Evolutionary conservation across 1,284 basidiomycete species (phyloP), one percentile per base, ranked within the genome.

Genomic region (Boletus sp.): DNA sequence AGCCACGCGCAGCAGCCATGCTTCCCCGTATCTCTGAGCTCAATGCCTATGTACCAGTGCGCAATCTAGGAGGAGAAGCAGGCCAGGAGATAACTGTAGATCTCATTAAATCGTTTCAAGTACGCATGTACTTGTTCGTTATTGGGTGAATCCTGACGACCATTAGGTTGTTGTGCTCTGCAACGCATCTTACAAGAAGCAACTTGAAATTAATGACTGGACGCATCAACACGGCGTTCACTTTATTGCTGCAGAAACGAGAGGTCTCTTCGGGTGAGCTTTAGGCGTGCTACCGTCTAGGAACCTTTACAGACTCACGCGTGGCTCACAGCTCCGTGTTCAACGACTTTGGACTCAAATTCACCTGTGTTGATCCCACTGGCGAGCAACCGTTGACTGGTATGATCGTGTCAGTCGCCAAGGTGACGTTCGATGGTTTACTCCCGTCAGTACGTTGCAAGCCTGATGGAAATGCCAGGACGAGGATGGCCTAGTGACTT

Each of bases 321-420:
- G 73, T 63, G n/a, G 56, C 23, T 54, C 48, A 44, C 70, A 95
- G 94, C 21, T 88, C 91, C 60, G 90, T 93, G 27, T 99, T 99
- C 83, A 97, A 93, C 74, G 97, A 99, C 79, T 98, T 99, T 73
- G 97, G 97, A 8, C 78, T 88, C 47, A 92, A 94, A 74, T 99
- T 99, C 74, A 89, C 93, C 30, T 97, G 95, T 72, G 93, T 96
- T 40, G 97, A 99, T 74, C 88, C 95, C 10, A 97, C 93, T 21
- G 97, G 97, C 51, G 97, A 99, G 77, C 91, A 95, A 71, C 92
- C 97, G 14, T 81, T 97, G 59, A 85, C 86, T 10, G 97, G 97
- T 37, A 99, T 99, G 95, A 90, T 99, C 62, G 95, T 96, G 19
- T 93, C 93, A 55, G 86, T 98, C 31, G 89, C 88, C 59, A 90